Evolutionary conservation across 2,329 filamentous ascomycete species (phyloP), one percentile per base, ranked within the genome.

Genomic region (Beauveria sp.): DNA sequence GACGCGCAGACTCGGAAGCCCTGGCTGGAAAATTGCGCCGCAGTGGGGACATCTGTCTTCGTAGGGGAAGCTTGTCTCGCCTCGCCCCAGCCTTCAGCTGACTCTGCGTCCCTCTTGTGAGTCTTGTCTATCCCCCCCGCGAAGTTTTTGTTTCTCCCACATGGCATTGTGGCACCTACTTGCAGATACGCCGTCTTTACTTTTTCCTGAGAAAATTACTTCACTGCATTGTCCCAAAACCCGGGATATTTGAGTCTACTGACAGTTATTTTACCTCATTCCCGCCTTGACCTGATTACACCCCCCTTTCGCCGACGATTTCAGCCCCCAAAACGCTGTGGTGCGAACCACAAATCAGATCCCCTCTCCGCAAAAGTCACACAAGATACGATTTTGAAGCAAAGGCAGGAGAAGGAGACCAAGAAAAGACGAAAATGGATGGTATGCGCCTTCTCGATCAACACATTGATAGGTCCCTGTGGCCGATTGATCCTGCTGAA

Each of bases 31-130:
- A 52, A 24, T 20, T 53, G 49, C 42, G 58, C 47, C 47, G n/a
- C 46, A 53, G 58, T 53, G 58, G 58, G 24, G 53, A 7, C 20
- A 24, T 51, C 26, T 38, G 8, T 42, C 22, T 54, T 16, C n/a
- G 40, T 9, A 43, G 22, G 18, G 22, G 38, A 45, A 22, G 24
- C 38, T 10, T 45, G 38, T 60, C 58, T 60, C 58, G 58, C 58
- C 58, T 54, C 50, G 58, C 58, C 58, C 58, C 58, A 34, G 26
- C 51, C 43, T 60, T 60, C 50, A 60, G 58, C 58, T 60, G 50
- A 52, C 40, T 43, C 34, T 30, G 30, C 38, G 38, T 22, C 12
- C 46, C 47, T 38, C 16, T 24, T n/a, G n/a, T n/a, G n/a, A n/a
- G n/a, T n/a, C n/a, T n/a, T 24, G 26, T 22, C 22, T 49, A n/a